A percentile compares a stretch with the other conserved stretches of the same genome.
Conservation (phyloP, 2,329 filamentous ascomycete genomes). For the Capronia americana region DNA sequence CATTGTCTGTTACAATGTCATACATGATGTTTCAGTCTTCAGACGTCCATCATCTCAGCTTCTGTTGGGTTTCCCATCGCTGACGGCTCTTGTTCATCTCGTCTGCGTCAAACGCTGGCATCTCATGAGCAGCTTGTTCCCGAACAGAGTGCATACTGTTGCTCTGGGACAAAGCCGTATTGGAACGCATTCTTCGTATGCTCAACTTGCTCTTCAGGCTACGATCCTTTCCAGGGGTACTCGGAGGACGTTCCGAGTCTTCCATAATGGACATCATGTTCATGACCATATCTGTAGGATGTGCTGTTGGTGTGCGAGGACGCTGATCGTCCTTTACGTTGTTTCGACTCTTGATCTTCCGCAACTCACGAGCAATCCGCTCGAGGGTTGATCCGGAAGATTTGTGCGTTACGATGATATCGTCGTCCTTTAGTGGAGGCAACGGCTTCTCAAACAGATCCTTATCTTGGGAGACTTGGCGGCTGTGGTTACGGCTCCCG, state of each 20-base stretch:
- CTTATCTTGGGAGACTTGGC: constrained; percentile 37
- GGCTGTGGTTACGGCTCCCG: constrained; percentile 35
- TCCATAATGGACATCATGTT: constrained; percentile 13
- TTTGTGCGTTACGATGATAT: constrained; percentile 38
- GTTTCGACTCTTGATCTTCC: constrained; percentile 62
- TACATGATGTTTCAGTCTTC: constrained; percentile 27
- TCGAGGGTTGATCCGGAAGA: constrained; percentile 58
- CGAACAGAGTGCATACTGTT: constrained; percentile 44
- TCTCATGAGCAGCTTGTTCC: constrained; percentile 17
- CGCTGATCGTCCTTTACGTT: constrained; percentile 53
- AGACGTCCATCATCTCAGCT: constrained; percentile 19
- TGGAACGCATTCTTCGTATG: constrained; percentile 48
- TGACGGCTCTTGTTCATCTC: constrained; percentile 56
- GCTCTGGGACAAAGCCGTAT: constrained; percentile 41
- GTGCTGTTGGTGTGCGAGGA: constrained; percentile 27
- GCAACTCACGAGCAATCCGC: constrained; percentile 65
- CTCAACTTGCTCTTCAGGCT: constrained; percentile 39
- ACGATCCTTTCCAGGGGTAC: constrained; percentile 39
- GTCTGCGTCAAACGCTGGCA: constrained; percentile 56
- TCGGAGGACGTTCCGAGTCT: constrained; percentile 25
- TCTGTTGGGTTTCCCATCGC: constrained; percentile 55
- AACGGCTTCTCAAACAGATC: constrained; percentile 50
- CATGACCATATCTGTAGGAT: constrained; percentile 22
- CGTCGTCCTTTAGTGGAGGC: constrained; percentile 45
- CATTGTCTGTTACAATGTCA: constrained; percentile 29